Conservation (phyloP, 495 filamentous ascomycete genomes). For the Penicillium antarcticum region DNA sequence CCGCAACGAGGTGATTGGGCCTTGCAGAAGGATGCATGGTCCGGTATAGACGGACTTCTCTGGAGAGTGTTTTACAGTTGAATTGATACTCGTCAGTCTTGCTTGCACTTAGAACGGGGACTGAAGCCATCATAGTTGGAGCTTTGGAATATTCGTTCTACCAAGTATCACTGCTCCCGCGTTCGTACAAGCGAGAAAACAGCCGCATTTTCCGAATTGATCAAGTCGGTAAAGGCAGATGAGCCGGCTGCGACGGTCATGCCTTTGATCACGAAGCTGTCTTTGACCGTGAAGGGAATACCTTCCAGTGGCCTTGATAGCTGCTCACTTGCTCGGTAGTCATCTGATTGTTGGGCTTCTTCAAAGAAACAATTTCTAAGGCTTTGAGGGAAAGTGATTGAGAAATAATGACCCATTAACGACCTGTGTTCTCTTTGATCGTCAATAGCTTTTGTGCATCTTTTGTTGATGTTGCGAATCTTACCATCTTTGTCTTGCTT, state of each 20-base stretch:
- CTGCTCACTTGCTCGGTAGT: constrained; percentile 10
- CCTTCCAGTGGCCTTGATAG: constrained; percentile 54
- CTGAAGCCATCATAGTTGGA: no score
- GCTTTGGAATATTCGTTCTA: constrained; percentile 26
- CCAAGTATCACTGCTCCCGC: constrained; percentile 63
- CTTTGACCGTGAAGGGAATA: constrained; percentile 64
- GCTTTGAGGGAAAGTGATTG: neutral
- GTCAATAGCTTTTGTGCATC: no score
- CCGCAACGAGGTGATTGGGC: no score
- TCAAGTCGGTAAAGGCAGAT: constrained; percentile 51
- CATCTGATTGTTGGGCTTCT: constrained; percentile 20
- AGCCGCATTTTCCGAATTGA: constrained; percentile 57
- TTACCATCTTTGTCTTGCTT: no score
- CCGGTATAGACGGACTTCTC: no score
- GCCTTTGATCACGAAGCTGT: constrained; percentile 64
- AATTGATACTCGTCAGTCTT: no score
- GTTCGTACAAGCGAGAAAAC: constrained; percentile 52
- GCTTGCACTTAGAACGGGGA: no score
- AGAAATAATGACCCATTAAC: no score
- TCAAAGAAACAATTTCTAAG: constrained; percentile 2
- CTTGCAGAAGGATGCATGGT: no score
- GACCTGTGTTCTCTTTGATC: no score
- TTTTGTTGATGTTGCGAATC: no score
- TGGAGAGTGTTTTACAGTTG: no score
- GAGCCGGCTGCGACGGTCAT: constrained; percentile 51